These are phyloP conservation scores for Starmerella apis DNA, from an alignment of 805 yeast species.

Conservation along the genomic window DNA sequence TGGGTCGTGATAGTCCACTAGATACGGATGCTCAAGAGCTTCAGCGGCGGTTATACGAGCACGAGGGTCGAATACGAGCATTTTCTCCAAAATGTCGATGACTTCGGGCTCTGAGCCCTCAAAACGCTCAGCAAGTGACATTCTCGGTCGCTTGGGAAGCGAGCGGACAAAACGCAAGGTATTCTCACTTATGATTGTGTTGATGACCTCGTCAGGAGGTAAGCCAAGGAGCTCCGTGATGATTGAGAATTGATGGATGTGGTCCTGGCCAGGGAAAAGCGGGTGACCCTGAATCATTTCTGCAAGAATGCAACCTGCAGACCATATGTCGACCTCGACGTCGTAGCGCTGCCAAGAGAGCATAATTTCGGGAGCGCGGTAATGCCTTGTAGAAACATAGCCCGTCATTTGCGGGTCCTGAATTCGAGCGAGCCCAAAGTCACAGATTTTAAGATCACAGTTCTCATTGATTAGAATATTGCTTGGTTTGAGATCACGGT, in stretches of 20 bases:
- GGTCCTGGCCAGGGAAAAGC: conserved; percentile 94
- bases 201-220: conserved; percentile 92
- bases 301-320: conserved; percentile 93
- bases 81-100: conserved; percentile 72
- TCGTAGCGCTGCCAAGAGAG: conserved; percentile 97
- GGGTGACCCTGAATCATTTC: conserved; percentile 98
- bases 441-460: conserved; percentile 85
- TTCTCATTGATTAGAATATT: conserved; percentile 79
- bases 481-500: conserved; percentile 72
- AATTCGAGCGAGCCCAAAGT: conserved; percentile 89
- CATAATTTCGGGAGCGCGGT: conserved; percentile 98
- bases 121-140: conserved; percentile 75
- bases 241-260: conserved; percentile 93
- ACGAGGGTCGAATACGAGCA: conserved; percentile 92
- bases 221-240: conserved; percentile 93
- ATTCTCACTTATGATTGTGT: conserved; percentile 91
- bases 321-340: conserved; percentile 95
- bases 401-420: conserved; percentile 99
- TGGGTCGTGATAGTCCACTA: conserved; percentile 94
- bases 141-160: conserved; percentile 85
- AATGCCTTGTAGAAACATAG: conserved; percentile 88
- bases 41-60: conserved; percentile 88
- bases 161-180: conserved; percentile 89
- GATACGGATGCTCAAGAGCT: conserved; percentile 79
- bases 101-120: conserved; percentile 57